Evolutionary conservation across 2,329 filamentous ascomycete genomes (phyloP).

Genomic region (Colletotrichum limetticola): DNA sequence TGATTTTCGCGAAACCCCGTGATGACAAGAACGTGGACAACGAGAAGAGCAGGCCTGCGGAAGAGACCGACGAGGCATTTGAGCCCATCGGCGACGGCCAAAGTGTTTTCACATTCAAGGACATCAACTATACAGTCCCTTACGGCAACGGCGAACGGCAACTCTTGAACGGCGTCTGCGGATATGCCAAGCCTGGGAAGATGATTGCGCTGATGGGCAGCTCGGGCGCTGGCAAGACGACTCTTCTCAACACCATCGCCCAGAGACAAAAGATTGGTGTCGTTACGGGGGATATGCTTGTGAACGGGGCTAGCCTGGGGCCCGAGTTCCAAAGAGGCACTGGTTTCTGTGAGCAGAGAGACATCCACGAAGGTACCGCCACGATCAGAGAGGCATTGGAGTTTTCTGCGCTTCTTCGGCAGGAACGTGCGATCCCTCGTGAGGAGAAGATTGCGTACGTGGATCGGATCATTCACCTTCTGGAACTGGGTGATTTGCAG

Average conservation of each 20-base stretch:
- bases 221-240: slow-evolving; percentile 86
- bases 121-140: slow-evolving; percentile 79
- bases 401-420: slow-evolving; percentile 74
- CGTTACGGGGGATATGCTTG: slow-evolving; percentile 72
- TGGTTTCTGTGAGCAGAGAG: slow-evolving; percentile 77
- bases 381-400: slow-evolving; percentile 75
- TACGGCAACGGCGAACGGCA: slow-evolving; percentile 22
- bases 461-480: slow-evolving; percentile 71
- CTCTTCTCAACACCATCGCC: slow-evolving; percentile 79
- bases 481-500: slow-evolving; percentile 72
- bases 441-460: slow-evolving; percentile 75
- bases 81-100: slow-evolving; percentile 65
- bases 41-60: slow-evolving; percentile 28
- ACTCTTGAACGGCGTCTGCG: slow-evolving; percentile 61
- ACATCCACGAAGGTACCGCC: slow-evolving; percentile 72
- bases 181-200: slow-evolving; percentile 82
- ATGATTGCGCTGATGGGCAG: slow-evolving; percentile 87
- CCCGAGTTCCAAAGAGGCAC: slow-evolving; percentile 73
- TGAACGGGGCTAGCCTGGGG: slow-evolving; percentile 70
- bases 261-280: slow-evolving; percentile 74
- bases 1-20: slow-evolving; percentile 25
- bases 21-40: slow-evolving; percentile 37
- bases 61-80: slow-evolving; percentile 53
- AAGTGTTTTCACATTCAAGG: slow-evolving; percentile 76
- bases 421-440: slow-evolving; percentile 63